Evolutionary conservation across 2,329 filamentous ascomycete genomes (phyloP).

Genomic region (Aspergillus fijiensis): DNA sequence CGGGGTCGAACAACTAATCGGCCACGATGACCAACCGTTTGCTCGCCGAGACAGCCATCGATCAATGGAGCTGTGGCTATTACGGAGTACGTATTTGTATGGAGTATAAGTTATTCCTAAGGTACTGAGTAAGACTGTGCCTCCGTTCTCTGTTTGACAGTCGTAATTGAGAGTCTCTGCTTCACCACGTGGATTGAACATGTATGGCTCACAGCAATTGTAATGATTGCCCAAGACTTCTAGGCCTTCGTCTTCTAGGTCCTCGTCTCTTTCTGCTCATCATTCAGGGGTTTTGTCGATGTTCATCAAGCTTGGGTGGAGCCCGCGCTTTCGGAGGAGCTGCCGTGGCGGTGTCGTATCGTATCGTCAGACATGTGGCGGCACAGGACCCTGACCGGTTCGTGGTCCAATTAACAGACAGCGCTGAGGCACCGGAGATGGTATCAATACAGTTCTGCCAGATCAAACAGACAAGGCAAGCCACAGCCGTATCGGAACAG

Average conservation of each 20-base stretch:
- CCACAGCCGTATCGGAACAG: not conserved
- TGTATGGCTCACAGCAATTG: not conserved
- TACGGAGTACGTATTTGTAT: too few species aligned
- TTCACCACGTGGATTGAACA: too few species aligned
- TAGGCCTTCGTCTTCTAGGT: not conserved
- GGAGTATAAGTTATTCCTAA: too few species aligned
- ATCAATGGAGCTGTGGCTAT: too few species aligned
- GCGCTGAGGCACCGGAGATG: slow-evolving; percentile 6
- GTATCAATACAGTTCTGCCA: not conserved
- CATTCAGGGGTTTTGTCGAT: slow-evolving; percentile 20
- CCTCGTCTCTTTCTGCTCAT: not conserved
- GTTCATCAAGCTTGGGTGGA: slow-evolving; percentile 23
- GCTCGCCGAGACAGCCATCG: too few species aligned
- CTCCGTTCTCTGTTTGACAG: too few species aligned
- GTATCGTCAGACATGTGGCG: slow-evolving; percentile 8
- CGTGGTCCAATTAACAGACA: not conserved
- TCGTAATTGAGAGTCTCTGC: too few species aligned
- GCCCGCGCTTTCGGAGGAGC: slow-evolving; percentile 4
- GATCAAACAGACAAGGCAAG: not conserved
- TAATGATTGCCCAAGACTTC: too few species aligned
- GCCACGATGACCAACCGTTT: not conserved
- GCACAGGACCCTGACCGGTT: not conserved
- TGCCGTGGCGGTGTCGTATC: slow-evolving; percentile 23
- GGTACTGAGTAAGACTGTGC: too few species aligned
- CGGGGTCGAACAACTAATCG: not conserved